These are phyloP conservation scores for Verticillium zaregamsianum DNA, from an alignment of 2,329 filamentous ascomycete species.

Conservation along the genomic window DNA sequence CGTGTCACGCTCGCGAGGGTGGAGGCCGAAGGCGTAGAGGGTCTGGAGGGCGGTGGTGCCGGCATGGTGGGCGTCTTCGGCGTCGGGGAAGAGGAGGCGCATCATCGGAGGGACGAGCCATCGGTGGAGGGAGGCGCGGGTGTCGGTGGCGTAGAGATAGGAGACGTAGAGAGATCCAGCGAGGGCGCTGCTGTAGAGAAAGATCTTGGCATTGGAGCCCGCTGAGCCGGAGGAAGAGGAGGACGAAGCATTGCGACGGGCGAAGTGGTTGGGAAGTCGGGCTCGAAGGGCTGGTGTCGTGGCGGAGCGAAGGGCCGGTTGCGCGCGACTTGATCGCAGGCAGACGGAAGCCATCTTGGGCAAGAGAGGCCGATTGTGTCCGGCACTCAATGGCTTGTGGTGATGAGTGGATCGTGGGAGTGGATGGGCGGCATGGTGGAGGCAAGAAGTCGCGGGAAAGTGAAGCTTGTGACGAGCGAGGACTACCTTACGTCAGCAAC, in stretches of 20 bases:
- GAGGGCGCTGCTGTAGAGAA: slow-evolving; percentile 36
- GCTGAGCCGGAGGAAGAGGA: slow-evolving; percentile 20
- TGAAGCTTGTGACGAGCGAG: neutral
- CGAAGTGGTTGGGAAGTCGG: slow-evolving; percentile 19
- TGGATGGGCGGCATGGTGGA: slow-evolving; percentile 1
- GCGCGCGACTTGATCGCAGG: slow-evolving; percentile 19
- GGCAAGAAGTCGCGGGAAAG: slow-evolving; percentile 1
- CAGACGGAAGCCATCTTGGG: slow-evolving; percentile 25
- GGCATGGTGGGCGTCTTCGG: slow-evolving; percentile 87
- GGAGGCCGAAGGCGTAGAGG: slow-evolving; percentile 69
- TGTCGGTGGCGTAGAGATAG: slow-evolving; percentile 72
- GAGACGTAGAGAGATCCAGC: slow-evolving; percentile 38
- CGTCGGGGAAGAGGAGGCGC: slow-evolving; percentile 65
- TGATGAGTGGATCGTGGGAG: slow-evolving; percentile 2
- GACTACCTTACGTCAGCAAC: neutral
- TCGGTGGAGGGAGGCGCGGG: slow-evolving; percentile 64
- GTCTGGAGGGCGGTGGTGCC: slow-evolving; percentile 68
- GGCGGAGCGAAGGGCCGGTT: slow-evolving; percentile 16
- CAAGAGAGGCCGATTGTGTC: slow-evolving; percentile 18
- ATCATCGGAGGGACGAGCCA: slow-evolving; percentile 64
- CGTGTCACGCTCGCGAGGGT: slow-evolving; percentile 73
- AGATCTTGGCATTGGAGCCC: slow-evolving; percentile 28
- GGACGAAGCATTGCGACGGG: slow-evolving; percentile 26
- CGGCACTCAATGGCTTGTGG: slow-evolving; percentile 27
- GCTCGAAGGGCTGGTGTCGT: slow-evolving; percentile 11